Evolutionary conservation across 176 grass and related monocot species (phyloP), one percentile per base, ranked within the genome.

Genomic region (Aegilops speltoides): DNA sequence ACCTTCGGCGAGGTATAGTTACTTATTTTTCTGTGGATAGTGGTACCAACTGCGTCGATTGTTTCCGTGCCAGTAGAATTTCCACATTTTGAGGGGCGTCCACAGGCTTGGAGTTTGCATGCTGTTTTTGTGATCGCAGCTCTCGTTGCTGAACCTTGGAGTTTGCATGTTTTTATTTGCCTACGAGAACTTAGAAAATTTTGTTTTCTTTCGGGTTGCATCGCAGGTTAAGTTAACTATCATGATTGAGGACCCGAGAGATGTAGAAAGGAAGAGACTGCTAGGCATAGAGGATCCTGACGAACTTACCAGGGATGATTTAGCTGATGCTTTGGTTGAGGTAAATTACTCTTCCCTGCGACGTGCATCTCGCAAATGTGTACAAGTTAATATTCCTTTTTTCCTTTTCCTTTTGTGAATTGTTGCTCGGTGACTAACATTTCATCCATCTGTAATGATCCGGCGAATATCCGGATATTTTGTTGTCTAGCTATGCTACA

Each of bases 241-340:
- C 71, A 87, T 96, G 94, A 99, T 99, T 17, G 97, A 99, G 97
- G 94, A 99, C 82, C 97, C 97, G 67, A 99, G 97, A 83, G 94
- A 99, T 83, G 76, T 94, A 68, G 97, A 96, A 82, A 85, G 97
- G 38, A 96, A 96, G 79, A 93, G 89, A 73, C 81, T 94, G 76
- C 94, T 99, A 83, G 94, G 89, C 40, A 96, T 99, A 86, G 94
- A 98, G 77, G 96, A 96, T 74, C 86, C 93, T 45, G 90, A 95
- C 79, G 97, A 96, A 73, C 32, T 99, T 77, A 91, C 94, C 36
- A 91, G 85, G 88, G 97, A 96, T 81, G 94, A 99, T 40, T 86
- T 99, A 75, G 94, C 89, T 59, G 92, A 93, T 85, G 89, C 90
- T 85, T 85, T 99, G 89, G 92, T 88, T 70, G 94, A 96, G 87